Base-by-base conservation (phyloP, 495 filamentous ascomycete genomes). In the Collariella sp. region DNA sequence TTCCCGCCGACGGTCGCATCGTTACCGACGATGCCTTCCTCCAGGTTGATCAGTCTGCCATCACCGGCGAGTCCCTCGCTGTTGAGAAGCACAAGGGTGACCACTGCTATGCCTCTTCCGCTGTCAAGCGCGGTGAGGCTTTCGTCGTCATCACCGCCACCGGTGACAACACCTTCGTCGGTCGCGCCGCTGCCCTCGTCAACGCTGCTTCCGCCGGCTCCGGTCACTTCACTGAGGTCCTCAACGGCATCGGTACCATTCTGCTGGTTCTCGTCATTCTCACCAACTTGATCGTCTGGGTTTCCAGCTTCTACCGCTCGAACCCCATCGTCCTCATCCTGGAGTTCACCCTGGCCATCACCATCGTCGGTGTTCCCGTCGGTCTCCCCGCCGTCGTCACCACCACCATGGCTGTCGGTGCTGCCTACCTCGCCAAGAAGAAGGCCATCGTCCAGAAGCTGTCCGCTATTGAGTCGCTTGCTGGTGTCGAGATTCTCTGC, bases 391-490 rank as follows among this genome's bases (percentile, higher is more conserved):
- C 91, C 54, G 90, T 96, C 66, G 91, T 91, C 55, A 96, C 90
- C 54, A 96, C 90, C 50, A 96, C 90, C 57, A 91, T 96, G 88
- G 89, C 90, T 72, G 90, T 96, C 64, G 90, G 90, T 73, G 90
- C 90, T 64, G 88, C 88, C 44, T 95, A 95, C 70, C 79, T 96
- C 56, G 90, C 90, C 53, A 90, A 88, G 74, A 93, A 94, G 77
- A 89, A 94, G 74, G 90, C 90, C 26, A 96, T 96, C 64, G 90
- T 96, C 63, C 90, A 96, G 76, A 96, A 95, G 76, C 81, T 96
- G 48, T 90, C 87, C 41, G 90, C 90, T 49, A 96, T 96, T 56
- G 90, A 96, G 74, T 96, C 90, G 20, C 75, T 96, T 51, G 90
- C 90, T 63, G 90, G 88, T 77, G 90, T 95, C 52, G 89, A 96